Base-by-base conservation (phyloP, 495 filamentous ascomycete species). In the Trichoderma erinaceum region DNA sequence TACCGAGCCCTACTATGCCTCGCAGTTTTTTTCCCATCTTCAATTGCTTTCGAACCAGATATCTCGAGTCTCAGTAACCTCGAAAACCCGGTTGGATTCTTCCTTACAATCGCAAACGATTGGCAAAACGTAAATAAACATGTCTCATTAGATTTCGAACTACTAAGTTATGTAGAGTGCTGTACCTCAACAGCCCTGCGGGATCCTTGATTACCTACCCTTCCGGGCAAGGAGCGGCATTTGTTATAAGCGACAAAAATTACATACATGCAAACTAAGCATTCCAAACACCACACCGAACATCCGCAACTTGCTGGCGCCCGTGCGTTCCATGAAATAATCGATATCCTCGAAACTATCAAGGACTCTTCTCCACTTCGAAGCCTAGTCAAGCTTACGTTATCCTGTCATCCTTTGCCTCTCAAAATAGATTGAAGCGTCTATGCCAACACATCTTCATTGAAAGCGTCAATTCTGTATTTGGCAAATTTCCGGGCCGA, bases 401-500 rank as follows among this genome's bases (percentile, higher is more conserved):
- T 58, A 58, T 58, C n/a, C 25, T 18, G 1, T 23, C 56, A 61
- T 11, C 23, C 23, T 18, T 18, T 13, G 15, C 10, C 56, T 25
- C 10, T 15, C 8, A 6, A 32, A 29, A 61, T 7, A 32, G 29
- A 27, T 32, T 29, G 56, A 61, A 18, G 6, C 13, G 56, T 29
- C 11, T 27, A 61, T 32, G 56, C 56, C 56, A 61, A 69, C 2
- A n/a, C 75, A 4, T 81, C 78, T 70, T 86, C 85, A 18, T 80
- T 82, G 64, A 88, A 89, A 12, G 87, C 83, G 71, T 89, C 84
- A 10, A 88, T 85, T 41, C 82, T 72, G 0, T 85, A 86, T 6
- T 67, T 73, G 10, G 81, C 81, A 70, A 90, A 90, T 70, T 88
- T 87, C 67, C 88, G 78, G n/a, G 88, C 88, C 65, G 78, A 82